Conservation (phyloP, 495 filamentous ascomycete genomes). For the Penicillium tannophilum region DNA sequence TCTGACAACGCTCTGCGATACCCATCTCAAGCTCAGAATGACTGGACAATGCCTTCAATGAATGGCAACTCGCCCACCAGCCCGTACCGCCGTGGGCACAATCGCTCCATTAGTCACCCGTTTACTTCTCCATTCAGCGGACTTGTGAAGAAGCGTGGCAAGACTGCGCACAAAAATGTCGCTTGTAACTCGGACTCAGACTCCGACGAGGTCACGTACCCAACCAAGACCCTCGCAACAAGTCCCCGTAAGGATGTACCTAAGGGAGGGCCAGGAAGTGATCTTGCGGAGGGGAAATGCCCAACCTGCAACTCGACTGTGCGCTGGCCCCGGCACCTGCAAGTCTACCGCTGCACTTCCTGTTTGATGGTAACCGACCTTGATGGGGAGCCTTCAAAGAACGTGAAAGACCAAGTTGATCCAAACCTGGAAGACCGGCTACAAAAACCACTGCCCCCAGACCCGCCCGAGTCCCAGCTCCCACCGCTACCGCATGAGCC, state of each 20-base stretch:
- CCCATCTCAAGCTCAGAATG: conserved; percentile 35
- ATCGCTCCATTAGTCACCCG: conserved; percentile 75
- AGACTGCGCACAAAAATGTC: conserved; percentile 28
- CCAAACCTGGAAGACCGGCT: conserved; percentile 18
- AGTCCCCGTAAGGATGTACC: conserved; percentile 37
- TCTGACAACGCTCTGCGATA: conserved; percentile 22
- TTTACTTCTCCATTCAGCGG: conserved; percentile 65
- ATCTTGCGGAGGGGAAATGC: conserved; percentile 69
- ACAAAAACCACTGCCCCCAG: conserved; percentile 3
- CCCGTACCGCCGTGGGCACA: conserved; percentile 50
- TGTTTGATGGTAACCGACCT: conserved; percentile 89
- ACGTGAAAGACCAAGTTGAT: conserved; percentile 21
- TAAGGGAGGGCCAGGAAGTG: conserved; percentile 33
- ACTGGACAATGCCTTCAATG: conserved; percentile 28
- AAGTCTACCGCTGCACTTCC: conserved; percentile 78
- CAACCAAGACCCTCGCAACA: conserved; percentile 27
- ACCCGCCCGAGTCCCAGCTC: conserved; percentile 12
- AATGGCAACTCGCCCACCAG: conserved; percentile 22
- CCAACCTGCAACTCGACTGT: conserved; percentile 81
- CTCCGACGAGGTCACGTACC: conserved; percentile 40
- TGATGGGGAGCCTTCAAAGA: conserved; percentile 42
- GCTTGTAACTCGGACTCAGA: conserved; percentile 47
- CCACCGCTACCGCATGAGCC: conserved; percentile 14
- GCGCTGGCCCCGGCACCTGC: conserved; percentile 77
- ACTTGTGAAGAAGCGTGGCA: conserved; percentile 53